A percentile compares a stretch with the other conserved stretches of the same genome.
Conservation (phyloP, 257 asterid species). For the Salvia rosmarinus region DNA sequence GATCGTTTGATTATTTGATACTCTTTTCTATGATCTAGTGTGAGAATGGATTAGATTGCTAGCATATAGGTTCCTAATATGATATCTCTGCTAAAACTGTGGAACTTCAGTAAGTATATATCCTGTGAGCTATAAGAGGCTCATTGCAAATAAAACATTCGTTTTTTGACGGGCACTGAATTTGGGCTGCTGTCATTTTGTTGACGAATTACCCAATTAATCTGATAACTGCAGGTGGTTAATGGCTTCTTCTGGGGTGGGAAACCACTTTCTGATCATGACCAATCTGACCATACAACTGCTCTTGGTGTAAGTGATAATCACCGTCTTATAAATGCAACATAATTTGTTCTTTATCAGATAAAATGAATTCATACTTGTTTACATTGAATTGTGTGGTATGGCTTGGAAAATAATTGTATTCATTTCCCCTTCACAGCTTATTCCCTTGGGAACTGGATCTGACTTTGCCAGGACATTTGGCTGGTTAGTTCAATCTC, state of each 20-base stretch:
- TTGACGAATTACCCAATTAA: not conserved
- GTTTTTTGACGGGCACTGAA: not conserved
- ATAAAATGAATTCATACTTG: constrained; percentile 29
- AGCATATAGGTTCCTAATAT: not conserved
- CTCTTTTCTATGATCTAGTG: not conserved
- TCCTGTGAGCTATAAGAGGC: constrained; percentile 8
- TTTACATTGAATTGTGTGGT: constrained; percentile 23
- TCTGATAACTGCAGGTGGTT: constrained; percentile 61
- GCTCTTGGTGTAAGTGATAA: constrained; percentile 83
- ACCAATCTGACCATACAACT: constrained; percentile 52
- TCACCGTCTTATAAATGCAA: constrained; percentile 15
- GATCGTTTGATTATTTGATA: not conserved
- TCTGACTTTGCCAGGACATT: constrained; percentile 91
- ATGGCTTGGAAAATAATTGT: constrained; percentile 31
- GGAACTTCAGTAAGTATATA: not conserved
- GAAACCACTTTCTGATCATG: constrained; percentile 62
- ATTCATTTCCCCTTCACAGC: constrained; percentile 55
- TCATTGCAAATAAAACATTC: not conserved
- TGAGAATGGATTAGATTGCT: not conserved
- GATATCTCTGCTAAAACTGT: not conserved
- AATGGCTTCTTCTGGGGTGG: constrained; percentile 90
- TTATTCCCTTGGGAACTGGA: constrained; percentile 93
- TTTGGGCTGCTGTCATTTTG: constrained; percentile 18
- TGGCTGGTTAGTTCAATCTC: constrained; percentile 69
- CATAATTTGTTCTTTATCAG: constrained; percentile 9